Evolutionary conservation across 1,284 basidiomycete species (phyloP).

Genomic region (Kwoniella shivajii): DNA sequence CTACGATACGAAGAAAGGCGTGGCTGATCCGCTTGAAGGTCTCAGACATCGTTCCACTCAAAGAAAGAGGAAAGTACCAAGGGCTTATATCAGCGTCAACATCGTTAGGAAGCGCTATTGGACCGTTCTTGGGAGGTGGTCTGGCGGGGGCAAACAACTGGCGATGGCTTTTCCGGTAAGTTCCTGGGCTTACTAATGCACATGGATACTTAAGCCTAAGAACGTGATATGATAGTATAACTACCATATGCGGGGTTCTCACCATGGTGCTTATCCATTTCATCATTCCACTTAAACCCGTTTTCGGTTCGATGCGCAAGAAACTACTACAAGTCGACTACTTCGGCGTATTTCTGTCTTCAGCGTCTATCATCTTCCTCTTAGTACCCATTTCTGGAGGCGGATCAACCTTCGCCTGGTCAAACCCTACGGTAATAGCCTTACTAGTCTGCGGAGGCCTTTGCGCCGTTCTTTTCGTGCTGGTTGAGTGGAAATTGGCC

Average conservation of each 20-base stretch:
- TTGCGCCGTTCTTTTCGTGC: conserved; percentile 23
- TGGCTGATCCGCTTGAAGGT: conserved; percentile 16
- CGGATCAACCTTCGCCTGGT: conserved; percentile 41
- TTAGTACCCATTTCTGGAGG: conserved; percentile 47
- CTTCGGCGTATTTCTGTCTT: conserved; percentile 33
- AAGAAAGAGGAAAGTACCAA: conserved; percentile 55
- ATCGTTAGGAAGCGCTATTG: conserved; percentile 27
- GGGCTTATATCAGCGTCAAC: conserved; percentile 29
- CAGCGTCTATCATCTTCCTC: conserved; percentile 31
- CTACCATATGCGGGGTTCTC: conserved; percentile 24
- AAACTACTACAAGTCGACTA: conserved; percentile 43
- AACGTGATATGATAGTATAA: conserved; percentile 13
- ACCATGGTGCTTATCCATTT: conserved; percentile 32
- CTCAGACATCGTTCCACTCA: conserved; percentile 54
- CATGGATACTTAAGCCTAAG: no score
- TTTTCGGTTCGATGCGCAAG: conserved; percentile 24
- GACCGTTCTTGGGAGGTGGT: conserved; percentile 38
- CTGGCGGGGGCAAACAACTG: conserved; percentile 34
- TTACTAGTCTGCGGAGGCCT: conserved; percentile 30
- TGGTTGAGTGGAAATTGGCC: conserved; percentile 28
- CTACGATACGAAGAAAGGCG: neutral
- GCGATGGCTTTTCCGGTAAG: conserved; percentile 44
- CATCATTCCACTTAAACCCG: conserved; percentile 38
- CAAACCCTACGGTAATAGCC: conserved; percentile 31
- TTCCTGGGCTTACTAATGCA: neutral